phyloP scores from a whole-genome alignment of 2,329 filamentous ascomycete species.

The Colletotrichum sublineola region DNA sequence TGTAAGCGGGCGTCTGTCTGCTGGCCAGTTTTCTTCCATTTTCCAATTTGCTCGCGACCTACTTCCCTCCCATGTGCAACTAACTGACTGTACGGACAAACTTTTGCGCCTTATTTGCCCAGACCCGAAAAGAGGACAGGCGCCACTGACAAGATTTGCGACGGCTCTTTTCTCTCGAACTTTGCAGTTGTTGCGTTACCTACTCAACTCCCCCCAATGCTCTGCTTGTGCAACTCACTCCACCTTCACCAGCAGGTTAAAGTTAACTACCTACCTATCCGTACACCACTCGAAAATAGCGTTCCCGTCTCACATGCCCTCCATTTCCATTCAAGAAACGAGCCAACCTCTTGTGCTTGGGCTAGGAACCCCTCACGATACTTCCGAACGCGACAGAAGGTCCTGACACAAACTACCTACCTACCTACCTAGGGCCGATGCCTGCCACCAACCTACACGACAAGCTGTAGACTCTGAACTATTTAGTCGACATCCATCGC shows the following conservation, averaged over 20 bases:
- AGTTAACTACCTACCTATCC: neutral
- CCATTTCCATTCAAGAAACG: neutral
- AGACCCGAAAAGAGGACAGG: neutral
- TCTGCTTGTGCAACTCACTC: neutral
- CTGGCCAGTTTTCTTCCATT: neutral
- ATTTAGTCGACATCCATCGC: neutral
- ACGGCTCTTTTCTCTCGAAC: neutral
- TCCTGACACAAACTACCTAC: neutral
- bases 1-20: conserved; percentile 7
- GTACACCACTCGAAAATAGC: neutral
- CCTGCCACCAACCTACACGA: neutral
- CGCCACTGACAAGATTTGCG: neutral
- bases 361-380: neutral
- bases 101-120: conserved; percentile 16
- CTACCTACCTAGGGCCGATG: neutral
- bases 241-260: neutral
- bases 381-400: conserved; percentile 22
- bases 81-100: neutral
- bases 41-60: conserved; percentile 4
- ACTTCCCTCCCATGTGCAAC: neutral
- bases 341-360: neutral
- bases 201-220: neutral
- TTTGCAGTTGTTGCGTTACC: neutral
- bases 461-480: conserved; percentile 10
- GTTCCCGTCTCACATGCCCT: conserved; percentile 2